phyloP scores from a whole-genome alignment of 2,329 filamentous ascomycete genomes.

The Neurospora sp. region DNA sequence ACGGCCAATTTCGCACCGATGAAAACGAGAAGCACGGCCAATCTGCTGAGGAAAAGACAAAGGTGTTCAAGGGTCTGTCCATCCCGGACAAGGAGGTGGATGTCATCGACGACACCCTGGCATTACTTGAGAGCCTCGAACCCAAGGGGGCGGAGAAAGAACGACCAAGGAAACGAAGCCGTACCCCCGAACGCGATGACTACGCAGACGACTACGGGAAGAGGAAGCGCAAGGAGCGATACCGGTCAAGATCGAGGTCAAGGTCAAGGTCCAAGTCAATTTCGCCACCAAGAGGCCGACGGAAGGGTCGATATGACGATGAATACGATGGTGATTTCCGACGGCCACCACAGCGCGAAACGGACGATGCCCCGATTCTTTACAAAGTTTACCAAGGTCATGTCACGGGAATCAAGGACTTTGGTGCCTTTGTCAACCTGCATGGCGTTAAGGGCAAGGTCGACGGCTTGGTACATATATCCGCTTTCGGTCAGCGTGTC shows the following conservation, averaged over 20 bases:
- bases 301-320: slow-evolving; percentile 29
- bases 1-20: slow-evolving; percentile 23
- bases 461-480: slow-evolving; percentile 89
- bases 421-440: slow-evolving; percentile 92
- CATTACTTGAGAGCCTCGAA: slow-evolving; percentile 78
- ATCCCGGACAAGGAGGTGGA: slow-evolving; percentile 71
- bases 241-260: slow-evolving; percentile 40
- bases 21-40: slow-evolving; percentile 32
- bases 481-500: slow-evolving; percentile 77
- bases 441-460: slow-evolving; percentile 78
- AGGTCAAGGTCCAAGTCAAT: slow-evolving; percentile 23
- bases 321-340: slow-evolving; percentile 28
- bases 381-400: slow-evolving; percentile 85
- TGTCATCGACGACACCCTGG: slow-evolving; percentile 86
- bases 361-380: slow-evolving; percentile 73
- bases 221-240: slow-evolving; percentile 38
- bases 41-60: slow-evolving; percentile 60
- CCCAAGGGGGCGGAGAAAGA: slow-evolving; percentile 40
- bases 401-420: slow-evolving; percentile 89
- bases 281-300: slow-evolving; percentile 28
- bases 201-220: slow-evolving; percentile 13
- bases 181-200: slow-evolving; percentile 14
- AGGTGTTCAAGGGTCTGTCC: slow-evolving; percentile 82
- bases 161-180: slow-evolving; percentile 27
- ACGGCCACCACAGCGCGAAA: slow-evolving; percentile 54